Percentiles rank a stretch among this genome's conserved stretches.
phyloP scores from a whole-genome alignment of 2,329 filamentous ascomycete species.

The Lasiodiplodia theobromae region DNA sequence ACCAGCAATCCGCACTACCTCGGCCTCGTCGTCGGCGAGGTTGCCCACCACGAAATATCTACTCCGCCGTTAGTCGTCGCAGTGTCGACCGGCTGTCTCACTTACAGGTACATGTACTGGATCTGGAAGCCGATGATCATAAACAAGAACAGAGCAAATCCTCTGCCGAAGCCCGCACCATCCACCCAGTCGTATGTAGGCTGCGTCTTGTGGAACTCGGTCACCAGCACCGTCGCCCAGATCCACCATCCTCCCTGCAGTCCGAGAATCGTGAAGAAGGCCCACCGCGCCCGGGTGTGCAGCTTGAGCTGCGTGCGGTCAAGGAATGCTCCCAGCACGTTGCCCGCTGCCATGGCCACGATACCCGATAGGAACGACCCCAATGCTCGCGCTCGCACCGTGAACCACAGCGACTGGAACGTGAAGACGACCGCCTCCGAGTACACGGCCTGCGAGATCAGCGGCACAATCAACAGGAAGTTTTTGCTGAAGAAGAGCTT shows the following conservation, averaged over 20 bases:
- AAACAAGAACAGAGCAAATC: constrained; percentile 72
- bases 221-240: constrained; percentile 72
- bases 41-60: constrained; percentile 74
- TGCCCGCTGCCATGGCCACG: constrained; percentile 69
- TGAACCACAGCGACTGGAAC: constrained; percentile 71
- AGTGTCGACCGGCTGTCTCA: neutral
- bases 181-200: constrained; percentile 74
- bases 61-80: neutral
- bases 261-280: constrained; percentile 62
- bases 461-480: constrained; percentile 70
- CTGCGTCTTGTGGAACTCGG: constrained; percentile 62
- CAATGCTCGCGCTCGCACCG: constrained; percentile 71
- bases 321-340: constrained; percentile 69
- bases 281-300: constrained; percentile 60
- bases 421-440: constrained; percentile 77
- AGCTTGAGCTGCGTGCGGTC: constrained; percentile 65
- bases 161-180: constrained; percentile 67
- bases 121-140: constrained; percentile 73
- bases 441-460: constrained; percentile 76
- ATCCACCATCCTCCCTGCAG: constrained; percentile 75
- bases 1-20: constrained; percentile 73
- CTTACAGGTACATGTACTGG: constrained; percentile 73
- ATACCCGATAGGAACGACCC: constrained; percentile 75
- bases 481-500: constrained; percentile 66
- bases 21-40: constrained; percentile 65